Evolutionary conservation across 164 flowering plant species (phyloP).

Genomic region (Dillenia turbinata): DNA sequence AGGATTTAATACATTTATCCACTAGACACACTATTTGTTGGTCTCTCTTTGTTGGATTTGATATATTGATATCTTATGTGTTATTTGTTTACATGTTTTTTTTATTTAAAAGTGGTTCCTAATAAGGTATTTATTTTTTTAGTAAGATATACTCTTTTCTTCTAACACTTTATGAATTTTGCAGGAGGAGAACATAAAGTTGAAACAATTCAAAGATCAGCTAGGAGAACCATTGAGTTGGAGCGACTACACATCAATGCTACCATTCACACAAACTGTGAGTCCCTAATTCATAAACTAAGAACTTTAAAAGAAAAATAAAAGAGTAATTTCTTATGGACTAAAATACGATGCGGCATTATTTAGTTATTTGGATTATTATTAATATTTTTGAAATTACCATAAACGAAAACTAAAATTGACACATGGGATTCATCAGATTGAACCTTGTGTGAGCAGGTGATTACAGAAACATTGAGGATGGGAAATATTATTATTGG

Average conservation of each 20-base stretch:
- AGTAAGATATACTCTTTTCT: too few relatives aligned
- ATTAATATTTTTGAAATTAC: background rate
- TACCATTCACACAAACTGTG: slow-evolving; percentile 82
- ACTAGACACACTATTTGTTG: too few relatives aligned
- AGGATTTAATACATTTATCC: too few relatives aligned
- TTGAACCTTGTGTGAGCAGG: slow-evolving; percentile 37
- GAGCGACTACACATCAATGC: slow-evolving; percentile 65
- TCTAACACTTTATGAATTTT: background rate
- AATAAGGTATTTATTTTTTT: too few relatives aligned
- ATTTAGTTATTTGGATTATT: background rate
- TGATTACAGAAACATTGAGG: slow-evolving; percentile 86
- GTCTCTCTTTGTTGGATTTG: too few relatives aligned
- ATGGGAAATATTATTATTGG: slow-evolving; percentile 90
- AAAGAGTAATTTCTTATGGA: background rate
- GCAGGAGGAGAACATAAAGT: slow-evolving; percentile 82
- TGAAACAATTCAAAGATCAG: slow-evolving; percentile 49
- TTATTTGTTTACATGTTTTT: too few relatives aligned
- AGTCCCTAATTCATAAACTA: slow-evolving; percentile 14
- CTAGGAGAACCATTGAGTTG: slow-evolving; percentile 46
- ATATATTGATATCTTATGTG: too few relatives aligned
- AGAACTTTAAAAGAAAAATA: background rate
- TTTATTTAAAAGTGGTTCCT: too few relatives aligned
- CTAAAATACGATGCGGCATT: too few relatives aligned
- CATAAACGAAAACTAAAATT: background rate
- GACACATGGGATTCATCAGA: background rate